Base-by-base conservation (phyloP, 371 early-diverging fungal species). In the Globomyces sp. region DNA sequence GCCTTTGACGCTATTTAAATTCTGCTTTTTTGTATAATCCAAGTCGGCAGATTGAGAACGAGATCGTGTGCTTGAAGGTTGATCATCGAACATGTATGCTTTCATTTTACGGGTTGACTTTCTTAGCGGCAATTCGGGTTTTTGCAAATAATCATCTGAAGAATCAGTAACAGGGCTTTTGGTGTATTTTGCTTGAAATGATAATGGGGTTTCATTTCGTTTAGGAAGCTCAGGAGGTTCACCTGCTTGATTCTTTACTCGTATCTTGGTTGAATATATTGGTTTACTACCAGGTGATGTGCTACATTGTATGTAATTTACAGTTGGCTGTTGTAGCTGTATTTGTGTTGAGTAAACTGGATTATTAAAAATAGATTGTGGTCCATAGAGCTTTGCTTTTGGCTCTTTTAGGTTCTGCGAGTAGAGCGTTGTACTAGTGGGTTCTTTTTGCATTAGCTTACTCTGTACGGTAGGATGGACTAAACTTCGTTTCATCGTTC, bases 1-100 rank as follows among this genome's bases (percentile, higher is more conserved):
- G 24, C 24, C 24, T 24, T 24, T 24, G 0, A 24, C 24, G 24
- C 24, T 24, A 24, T 24, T 24, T 24, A 24, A 24, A 24, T 24
- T 24, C 24, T 24, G 24, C 24, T 24, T 24, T 24, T 24, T 24
- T 24, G 24, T 24, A 24, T 24, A 24, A 24, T 24, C 24, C 24
- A 24, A 24, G 24, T 24, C 24, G 24, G 24, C 24, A 24, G 24
- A 24, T 24, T 24, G 24, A 24, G 24, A 24, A 24, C 24, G 24
- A 24, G 24, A 24, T 24, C 24, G 24, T 24, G 24, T 24, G 24
- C 24, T 24, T 24, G 24, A 24, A 24, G 24, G 24, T 24, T 24
- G 55, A 1, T 55, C 55, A 55, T 55, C 55, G 40, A 55, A 55
- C 55, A 55, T 55, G 39, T 55, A 55, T 6, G 55, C 55, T 39